A percentile compares a stretch with the other conserved stretches of the same genome.
Conservation (phyloP, 2,329 filamentous ascomycete species). For the Aaosphaeria pasadenensis region DNA sequence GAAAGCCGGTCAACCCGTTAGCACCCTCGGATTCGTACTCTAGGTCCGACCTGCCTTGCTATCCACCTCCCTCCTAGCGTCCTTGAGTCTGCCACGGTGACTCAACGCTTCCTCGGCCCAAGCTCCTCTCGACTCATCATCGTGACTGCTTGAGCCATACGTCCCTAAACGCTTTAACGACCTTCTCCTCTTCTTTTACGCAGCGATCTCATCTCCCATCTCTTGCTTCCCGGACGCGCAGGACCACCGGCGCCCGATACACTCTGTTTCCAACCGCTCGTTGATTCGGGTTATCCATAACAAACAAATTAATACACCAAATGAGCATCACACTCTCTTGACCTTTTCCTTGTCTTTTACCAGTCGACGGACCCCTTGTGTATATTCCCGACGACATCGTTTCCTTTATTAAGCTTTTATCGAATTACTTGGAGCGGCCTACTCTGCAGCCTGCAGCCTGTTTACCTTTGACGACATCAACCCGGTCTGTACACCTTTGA, state of each 20-base stretch:
- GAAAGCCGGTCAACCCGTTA: constrained; percentile 22
- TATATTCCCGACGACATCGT: constrained; percentile 35
- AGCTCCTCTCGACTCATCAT: background rate
- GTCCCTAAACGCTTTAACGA: constrained; percentile 38
- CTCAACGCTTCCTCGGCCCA: constrained; percentile 25
- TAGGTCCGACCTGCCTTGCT: constrained; percentile 9
- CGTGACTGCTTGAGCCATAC: constrained; percentile 27
- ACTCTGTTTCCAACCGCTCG: constrained; percentile 30
- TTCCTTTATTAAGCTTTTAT: constrained; percentile 18
- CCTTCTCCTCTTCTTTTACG: constrained; percentile 29
- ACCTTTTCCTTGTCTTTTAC: constrained; percentile 40
- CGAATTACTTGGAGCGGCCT: constrained; percentile 23
- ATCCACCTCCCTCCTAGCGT: constrained; percentile 9
- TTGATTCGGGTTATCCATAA: constrained; percentile 39
- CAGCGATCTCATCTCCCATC: constrained; percentile 31
- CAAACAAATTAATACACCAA: constrained; percentile 40
- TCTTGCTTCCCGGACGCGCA: constrained; percentile 23
- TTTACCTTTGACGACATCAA: constrained; percentile 28
- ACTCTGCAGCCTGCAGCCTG: constrained; percentile 18
- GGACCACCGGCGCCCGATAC: constrained; percentile 16
- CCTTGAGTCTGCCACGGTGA: constrained; percentile 33
- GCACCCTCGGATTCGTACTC: constrained; percentile 11
- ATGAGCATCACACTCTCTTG: constrained; percentile 46
- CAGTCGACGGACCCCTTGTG: constrained; percentile 36
- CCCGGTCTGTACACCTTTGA: constrained; percentile 11